Evolutionary conservation across 2,329 filamentous ascomycete genomes (phyloP), one percentile per base, ranked within the genome.

Genomic region (Hymenoscyphus occultus): DNA sequence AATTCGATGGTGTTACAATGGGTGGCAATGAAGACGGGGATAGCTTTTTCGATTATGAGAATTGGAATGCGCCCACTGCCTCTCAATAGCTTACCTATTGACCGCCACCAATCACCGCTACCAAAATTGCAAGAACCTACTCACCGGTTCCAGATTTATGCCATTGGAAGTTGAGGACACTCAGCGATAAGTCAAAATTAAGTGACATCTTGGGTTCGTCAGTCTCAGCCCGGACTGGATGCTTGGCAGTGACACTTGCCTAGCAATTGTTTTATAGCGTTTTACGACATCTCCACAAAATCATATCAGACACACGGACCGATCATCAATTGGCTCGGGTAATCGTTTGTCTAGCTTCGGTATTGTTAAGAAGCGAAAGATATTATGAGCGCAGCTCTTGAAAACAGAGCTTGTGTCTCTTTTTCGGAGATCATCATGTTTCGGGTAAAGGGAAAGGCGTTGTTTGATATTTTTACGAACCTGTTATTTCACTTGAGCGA

Each of bases 31-130:
- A 48, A 3, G 65, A 63, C 14, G 71, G 65, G 63, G 51, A 32
- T 14, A 63, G n/a, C 31, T 69, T 65, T 40, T 65, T 71, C 62
- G 65, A 72, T 22, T 61, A 59, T 3, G 65, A 66, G 39, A 59
- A 19, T 13, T 69, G 62, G 60, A 54, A 66, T 31, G 10, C 60
- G 1, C 61, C 65, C 7, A 62, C 63, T 12, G 59, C 40, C 54
- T 61, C 59, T 19, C 59, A 61, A 48, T 61, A 35, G 45, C 35
- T 28, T 54, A 48, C 16, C 16, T 31, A 10, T 7, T 22, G n/a
- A 51, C 45, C 45, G 22, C 9, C 6, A 51, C 19, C 22, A 28
- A 51, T 28, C n/a, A 51, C 14, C 19, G 19, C 3, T 51, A 10
- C 19, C 5, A 51, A 3, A 51, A 28, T 22, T n/a, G 7, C n/a